phyloP scores from a whole-genome alignment of 768 basidiomycete species.

The Lepiota brunneoincarnata region DNA sequence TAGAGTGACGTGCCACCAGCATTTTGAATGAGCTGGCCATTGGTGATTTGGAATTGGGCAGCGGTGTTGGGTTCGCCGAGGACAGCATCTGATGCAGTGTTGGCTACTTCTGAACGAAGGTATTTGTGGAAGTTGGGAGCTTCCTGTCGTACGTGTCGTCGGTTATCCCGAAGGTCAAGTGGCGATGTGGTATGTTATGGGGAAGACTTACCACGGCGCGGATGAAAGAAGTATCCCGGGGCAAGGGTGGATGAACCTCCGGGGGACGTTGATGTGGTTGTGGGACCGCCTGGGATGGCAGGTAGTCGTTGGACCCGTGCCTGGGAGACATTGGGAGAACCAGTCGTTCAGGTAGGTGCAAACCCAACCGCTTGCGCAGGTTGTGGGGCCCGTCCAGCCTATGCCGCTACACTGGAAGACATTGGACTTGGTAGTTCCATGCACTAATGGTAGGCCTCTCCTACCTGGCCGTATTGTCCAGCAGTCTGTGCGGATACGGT shows the following conservation, averaged over 20 bases:
- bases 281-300: slow-evolving; percentile 30
- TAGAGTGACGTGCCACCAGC: slow-evolving; percentile 42
- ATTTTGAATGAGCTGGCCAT: slow-evolving; percentile 55
- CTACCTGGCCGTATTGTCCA: slow-evolving; percentile 36
- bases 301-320: slow-evolving; percentile 25
- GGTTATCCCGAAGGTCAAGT: neutral
- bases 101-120: slow-evolving; percentile 46
- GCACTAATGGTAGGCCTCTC: neutral
- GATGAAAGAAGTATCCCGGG: slow-evolving; percentile 52
- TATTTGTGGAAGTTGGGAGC: slow-evolving; percentile 63
- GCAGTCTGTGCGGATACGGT: slow-evolving; percentile 22
- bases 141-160: slow-evolving; percentile 28
- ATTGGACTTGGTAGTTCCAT: neutral
- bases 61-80: slow-evolving; percentile 50
- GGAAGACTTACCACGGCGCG: slow-evolving; percentile 22
- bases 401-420: slow-evolving; percentile 47
- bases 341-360: slow-evolving; percentile 44
- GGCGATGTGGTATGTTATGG: neutral
- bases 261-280: slow-evolving; percentile 28
- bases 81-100: slow-evolving; percentile 44
- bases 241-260: slow-evolving; percentile 41
- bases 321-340: slow-evolving; percentile 55
- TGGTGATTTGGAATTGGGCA: slow-evolving; percentile 54
- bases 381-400: slow-evolving; percentile 50
- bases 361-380: slow-evolving; percentile 43